Evolutionary conservation across 1,284 basidiomycete species (phyloP), one percentile per base, ranked within the genome.

Genomic region (Ustilago esculenta): DNA sequence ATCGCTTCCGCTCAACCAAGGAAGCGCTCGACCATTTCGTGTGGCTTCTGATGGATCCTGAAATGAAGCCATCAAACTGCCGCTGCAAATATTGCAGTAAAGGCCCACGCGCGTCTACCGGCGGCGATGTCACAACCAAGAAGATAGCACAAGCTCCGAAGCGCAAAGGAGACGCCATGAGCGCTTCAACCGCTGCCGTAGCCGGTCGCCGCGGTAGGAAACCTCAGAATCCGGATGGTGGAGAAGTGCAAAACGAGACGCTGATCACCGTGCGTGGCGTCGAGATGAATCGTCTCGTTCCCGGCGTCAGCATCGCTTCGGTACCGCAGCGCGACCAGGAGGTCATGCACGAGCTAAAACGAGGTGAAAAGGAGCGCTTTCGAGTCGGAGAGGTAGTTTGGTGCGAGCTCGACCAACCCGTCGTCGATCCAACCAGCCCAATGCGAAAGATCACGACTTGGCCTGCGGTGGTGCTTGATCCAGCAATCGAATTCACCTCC

Each of bases 51-150:
- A 21, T 32, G 18, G 66, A 76, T 32, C 63, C 73, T 2, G 52
- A 46, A 2, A 50, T 72, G 51, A 40, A 74, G 17, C 18, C 7
- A 1, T 36, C 33, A n/a, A 66, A 66, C 20, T 76, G 75, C 27
- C 17, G 29, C 1, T 76, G 75, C 67, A 75, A 68, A 21, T 73
- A 75, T 66, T 76, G 75, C 47, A 29, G 45, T 44, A 70, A 60
- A 37, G 42, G 27, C 1, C 51, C 60, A 2, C 47, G 60, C 10
- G 20, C 42, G 2, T 50, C 64, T 12, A 39, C 34, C 3, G 52
- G 44, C 10, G 49, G 36, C 30, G 42, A 40, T n/a, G 36, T 18
- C 5, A 52, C 54, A 5, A 49, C 46, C 7, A 58, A 58, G 25
- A 59, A 46, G 35, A 23, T 48, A 6, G 33, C 59, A 12, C 30